A percentile compares a stretch with the other conserved stretches of the same genome.
These are phyloP conservation scores for Gossypium turneri DNA, from an alignment of 345 rosid species.

Conservation along the genomic window DNA sequence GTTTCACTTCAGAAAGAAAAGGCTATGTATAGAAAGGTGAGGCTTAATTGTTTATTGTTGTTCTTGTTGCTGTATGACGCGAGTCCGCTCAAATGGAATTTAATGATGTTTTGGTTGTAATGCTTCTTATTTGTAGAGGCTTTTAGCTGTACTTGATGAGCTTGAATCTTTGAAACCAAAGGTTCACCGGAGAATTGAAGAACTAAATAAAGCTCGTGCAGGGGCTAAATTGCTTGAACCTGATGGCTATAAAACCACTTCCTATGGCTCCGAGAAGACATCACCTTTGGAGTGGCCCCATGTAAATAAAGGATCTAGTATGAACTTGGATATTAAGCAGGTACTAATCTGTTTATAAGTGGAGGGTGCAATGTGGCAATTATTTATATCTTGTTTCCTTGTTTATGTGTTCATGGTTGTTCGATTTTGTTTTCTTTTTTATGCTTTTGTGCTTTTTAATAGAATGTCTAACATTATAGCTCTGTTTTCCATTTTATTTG, in stretches of 20 bases:
- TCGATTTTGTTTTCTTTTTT: background rate
- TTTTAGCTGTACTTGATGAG: conserved; percentile 62
- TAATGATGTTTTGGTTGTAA: conserved; percentile 14
- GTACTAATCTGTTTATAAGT: conserved; percentile 21
- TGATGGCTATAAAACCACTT: conserved; percentile 29
- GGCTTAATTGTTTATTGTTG: conserved; percentile 17
- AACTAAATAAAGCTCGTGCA: conserved; percentile 39
- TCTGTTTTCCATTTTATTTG: conserved; percentile 15
- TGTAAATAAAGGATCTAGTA: conserved; percentile 32
- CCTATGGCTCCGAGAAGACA: conserved; percentile 35
- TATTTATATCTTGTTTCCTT: background rate
- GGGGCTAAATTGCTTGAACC: conserved; percentile 30
- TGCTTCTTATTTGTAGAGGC: conserved; percentile 43
- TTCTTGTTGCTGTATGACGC: background rate
- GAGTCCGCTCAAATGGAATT: background rate
- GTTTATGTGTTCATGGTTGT: background rate
- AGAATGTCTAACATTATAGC: background rate
- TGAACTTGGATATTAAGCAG: conserved; percentile 33
- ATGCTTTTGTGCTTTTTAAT: background rate
- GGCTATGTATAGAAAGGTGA: conserved; percentile 62
- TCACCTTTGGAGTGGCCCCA: conserved; percentile 42
- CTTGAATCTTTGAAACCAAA: conserved; percentile 81
- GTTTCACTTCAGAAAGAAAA: conserved; percentile 52
- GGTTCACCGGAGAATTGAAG: conserved; percentile 45
- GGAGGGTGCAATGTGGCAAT: background rate